Percentiles rank a stretch among this genome's conserved stretches.
Conservation (phyloP, 1,139 yeast genomes). For the Suhomyces bokatorum region DNA sequence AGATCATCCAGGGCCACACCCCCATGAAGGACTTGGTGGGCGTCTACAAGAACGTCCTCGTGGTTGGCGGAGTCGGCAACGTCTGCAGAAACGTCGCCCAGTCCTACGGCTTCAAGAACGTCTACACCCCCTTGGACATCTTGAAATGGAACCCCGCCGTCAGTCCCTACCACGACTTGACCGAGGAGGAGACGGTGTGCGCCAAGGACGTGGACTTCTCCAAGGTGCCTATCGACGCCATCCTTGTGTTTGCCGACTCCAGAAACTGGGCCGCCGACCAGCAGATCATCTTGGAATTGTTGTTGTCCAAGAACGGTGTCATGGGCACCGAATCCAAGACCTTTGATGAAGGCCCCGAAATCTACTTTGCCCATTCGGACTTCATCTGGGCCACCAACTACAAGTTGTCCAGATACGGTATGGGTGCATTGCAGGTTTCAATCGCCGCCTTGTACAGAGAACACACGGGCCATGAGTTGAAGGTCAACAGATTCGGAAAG, state of each 20-base stretch:
- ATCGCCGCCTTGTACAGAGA: constrained; percentile 80
- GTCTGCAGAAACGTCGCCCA: constrained; percentile 79
- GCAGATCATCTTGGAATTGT: constrained; percentile 77
- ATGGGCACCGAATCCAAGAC: constrained; percentile 78
- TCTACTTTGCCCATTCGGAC: constrained; percentile 85
- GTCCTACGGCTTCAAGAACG: constrained; percentile 74
- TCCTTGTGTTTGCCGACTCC: constrained; percentile 78
- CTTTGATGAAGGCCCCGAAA: constrained; percentile 74
- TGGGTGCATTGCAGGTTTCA: constrained; percentile 87
- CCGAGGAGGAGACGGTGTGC: constrained; percentile 63
- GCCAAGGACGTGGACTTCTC: constrained; percentile 65
- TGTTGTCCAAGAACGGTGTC: constrained; percentile 71
- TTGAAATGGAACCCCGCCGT: constrained; percentile 87
- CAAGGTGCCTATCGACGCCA: constrained; percentile 64
- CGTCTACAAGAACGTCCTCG: constrained; percentile 67
- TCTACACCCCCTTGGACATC: constrained; percentile 74
- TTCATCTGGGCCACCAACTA: constrained; percentile 89
- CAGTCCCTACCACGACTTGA: constrained; percentile 73
- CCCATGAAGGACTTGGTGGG: constrained; percentile 80
- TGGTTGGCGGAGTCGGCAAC: constrained; percentile 83
- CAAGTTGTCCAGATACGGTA: constrained; percentile 76
- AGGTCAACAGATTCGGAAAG: constrained; percentile 78
- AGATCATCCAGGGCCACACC: constrained; percentile 85
- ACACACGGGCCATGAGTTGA: constrained; percentile 75
- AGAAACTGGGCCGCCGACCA: constrained; percentile 91